A percentile compares a stretch with the other conserved stretches of the same genome.
These are phyloP conservation scores for Austroboletus sp. DNA, from an alignment of 1,284 basidiomycete species.

Conservation along the genomic window DNA sequence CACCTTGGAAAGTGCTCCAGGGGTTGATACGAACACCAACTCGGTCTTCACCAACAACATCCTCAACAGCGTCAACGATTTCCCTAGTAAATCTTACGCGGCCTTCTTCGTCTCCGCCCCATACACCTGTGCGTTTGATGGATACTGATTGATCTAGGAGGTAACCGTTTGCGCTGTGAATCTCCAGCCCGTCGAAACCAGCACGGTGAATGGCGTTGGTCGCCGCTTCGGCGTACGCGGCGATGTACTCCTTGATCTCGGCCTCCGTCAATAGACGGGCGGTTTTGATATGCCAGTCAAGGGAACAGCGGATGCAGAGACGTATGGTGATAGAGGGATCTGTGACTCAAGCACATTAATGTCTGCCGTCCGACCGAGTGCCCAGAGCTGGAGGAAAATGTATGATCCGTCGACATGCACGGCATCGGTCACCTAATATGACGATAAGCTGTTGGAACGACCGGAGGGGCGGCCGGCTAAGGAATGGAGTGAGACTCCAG, in stretches of 20 bases:
- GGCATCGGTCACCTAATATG: conserved; percentile 30
- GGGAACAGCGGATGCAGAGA: conserved; percentile 40
- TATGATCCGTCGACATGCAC: conserved; percentile 38
- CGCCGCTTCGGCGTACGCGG: conserved; percentile 20
- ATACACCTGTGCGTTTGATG: conserved; percentile 42
- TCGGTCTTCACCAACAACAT: conserved; percentile 36
- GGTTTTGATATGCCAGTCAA: conserved; percentile 18
- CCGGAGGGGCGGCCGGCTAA: too few species aligned
- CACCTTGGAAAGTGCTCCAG: conserved; percentile 40
- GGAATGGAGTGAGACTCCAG: too few species aligned
- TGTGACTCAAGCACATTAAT: conserved; percentile 23
- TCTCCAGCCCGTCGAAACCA: conserved; percentile 27
- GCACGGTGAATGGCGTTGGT: conserved; percentile 19
- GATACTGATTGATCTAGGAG: conserved; percentile 27
- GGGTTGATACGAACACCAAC: conserved; percentile 54
- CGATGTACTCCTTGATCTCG: conserved; percentile 29
- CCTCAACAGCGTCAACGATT: conserved; percentile 41
- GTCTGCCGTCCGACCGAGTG: conserved; percentile 35
- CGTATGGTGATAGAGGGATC: conserved; percentile 26
- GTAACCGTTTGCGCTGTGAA: conserved; percentile 16
- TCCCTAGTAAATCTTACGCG: conserved; percentile 42
- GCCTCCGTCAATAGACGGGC: conserved; percentile 32
- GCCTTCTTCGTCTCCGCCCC: conserved; percentile 50
- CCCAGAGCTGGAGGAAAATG: conserved; percentile 31
- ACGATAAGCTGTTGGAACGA: too few species aligned